Evolutionary conservation across 2,329 filamentous ascomycete species (phyloP).

Genomic region (Exophiala xenobiotica): DNA sequence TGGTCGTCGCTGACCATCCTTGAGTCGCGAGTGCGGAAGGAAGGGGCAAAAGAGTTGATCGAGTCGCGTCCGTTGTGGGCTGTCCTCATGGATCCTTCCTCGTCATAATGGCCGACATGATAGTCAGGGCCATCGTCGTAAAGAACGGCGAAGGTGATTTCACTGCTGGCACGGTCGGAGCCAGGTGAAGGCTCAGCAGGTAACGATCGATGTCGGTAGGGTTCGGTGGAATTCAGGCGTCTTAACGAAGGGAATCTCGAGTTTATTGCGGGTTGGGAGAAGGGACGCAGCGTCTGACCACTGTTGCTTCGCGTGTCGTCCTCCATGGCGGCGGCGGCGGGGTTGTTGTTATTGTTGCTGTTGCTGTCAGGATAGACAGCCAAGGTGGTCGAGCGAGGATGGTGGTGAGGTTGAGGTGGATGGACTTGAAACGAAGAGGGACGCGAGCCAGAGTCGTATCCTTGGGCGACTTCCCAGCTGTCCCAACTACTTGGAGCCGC

Average conservation of each 20-base stretch:
- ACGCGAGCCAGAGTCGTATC: conserved; percentile 29
- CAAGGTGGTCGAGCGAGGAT: conserved; percentile 11
- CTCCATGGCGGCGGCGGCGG: conserved; percentile 23
- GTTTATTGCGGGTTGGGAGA: conserved; percentile 28
- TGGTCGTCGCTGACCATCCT: conserved; percentile 28
- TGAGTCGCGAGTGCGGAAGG: conserved; percentile 30
- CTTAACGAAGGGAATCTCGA: conserved; percentile 32
- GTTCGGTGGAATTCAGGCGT: conserved; percentile 29
- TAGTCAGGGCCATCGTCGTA: conserved; percentile 32
- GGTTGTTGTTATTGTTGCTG: conserved; percentile 7
- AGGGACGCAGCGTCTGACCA: conserved; percentile 25
- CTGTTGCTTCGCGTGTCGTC: conserved; percentile 26
- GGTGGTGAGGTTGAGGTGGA: conserved; percentile 1
- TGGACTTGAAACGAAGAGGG: conserved; percentile 5
- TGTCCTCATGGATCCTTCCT: conserved; percentile 25
- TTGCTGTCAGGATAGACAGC: conserved; percentile 1
- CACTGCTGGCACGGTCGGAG: conserved; percentile 31
- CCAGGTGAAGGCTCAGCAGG: conserved; percentile 28
- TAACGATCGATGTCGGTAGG: conserved; percentile 30
- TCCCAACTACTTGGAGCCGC: conserved; percentile 25
- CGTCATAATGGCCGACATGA: conserved; percentile 31
- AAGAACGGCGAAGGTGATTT: conserved; percentile 32
- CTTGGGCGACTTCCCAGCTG: conserved; percentile 29
- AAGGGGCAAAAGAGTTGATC: conserved; percentile 30
- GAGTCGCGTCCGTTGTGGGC: conserved; percentile 27